Conservation (phyloP, 805 yeast genomes). For the Lipomyces mesembrius region DNA sequence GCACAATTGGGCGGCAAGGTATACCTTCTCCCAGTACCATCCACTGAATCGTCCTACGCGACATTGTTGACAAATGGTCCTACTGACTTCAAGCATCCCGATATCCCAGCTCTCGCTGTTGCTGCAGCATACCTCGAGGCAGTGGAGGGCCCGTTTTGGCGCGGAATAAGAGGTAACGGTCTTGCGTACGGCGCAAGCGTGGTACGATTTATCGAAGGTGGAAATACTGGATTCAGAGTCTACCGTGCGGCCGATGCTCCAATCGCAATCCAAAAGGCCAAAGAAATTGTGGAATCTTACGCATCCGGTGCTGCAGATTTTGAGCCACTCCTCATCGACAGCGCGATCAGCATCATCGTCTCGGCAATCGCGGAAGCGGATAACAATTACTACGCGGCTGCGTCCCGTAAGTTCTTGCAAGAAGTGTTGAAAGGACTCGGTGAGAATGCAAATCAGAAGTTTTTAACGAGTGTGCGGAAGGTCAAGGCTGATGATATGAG, state of each 20-base stretch:
- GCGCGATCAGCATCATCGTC: constrained; percentile 77
- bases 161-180: constrained; percentile 93
- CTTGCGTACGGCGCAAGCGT: constrained; percentile 86
- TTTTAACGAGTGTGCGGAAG: constrained; percentile 58
- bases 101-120: constrained; percentile 69
- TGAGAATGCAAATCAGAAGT: constrained; percentile 59
- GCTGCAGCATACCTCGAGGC: constrained; percentile 78
- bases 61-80: constrained; percentile 65
- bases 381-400: constrained; percentile 67
- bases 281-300: constrained; percentile 56
- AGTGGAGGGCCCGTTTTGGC: constrained; percentile 97
- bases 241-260: constrained; percentile 85
- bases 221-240: constrained; percentile 66
- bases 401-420: constrained; percentile 67
- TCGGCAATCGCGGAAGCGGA: constrained; percentile 71
- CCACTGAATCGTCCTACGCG: constrained; percentile 80
- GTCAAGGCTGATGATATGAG: constrained; percentile 57
- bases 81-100: constrained; percentile 57
- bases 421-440: constrained; percentile 72
- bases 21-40: constrained; percentile 71
- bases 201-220: constrained; percentile 63
- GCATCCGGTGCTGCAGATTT: constrained; percentile 59
- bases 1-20: constrained; percentile 58
- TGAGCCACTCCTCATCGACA: constrained; percentile 65
- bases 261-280: constrained; percentile 55